A percentile compares a stretch with the other conserved stretches of the same genome.
Conservation (phyloP, 352 stramenopile genomes). For the Globisporangium paddicum region DNA sequence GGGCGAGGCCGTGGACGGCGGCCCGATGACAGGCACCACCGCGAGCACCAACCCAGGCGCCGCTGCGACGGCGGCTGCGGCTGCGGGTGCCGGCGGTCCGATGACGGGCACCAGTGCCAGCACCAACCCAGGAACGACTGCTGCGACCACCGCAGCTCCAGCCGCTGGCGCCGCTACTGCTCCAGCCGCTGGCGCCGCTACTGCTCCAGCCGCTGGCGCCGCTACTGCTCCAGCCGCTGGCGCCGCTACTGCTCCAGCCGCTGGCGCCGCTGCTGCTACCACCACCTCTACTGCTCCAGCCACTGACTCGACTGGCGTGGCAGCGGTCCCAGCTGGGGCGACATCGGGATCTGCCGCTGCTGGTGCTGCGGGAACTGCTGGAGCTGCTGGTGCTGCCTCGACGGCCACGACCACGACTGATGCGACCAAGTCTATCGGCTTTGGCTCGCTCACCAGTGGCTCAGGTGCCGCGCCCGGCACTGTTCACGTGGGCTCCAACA, state of each 20-base stretch:
- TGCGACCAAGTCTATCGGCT: slow-evolving; percentile 11
- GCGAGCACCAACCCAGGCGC: slow-evolving; percentile 10
- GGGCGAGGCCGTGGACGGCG: slow-evolving; percentile 21
- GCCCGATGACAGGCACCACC: slow-evolving; percentile 9
- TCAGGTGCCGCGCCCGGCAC: slow-evolving; percentile 7
- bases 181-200: not conserved
- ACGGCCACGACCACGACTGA: not conserved
- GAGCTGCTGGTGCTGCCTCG: too few species aligned
- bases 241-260: not conserved
- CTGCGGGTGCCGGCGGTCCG: not conserved
- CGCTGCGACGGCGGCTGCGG: not conserved
- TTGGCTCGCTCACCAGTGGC: slow-evolving; percentile 6
- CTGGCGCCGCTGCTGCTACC: not conserved
- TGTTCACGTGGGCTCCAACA: slow-evolving; percentile 9
- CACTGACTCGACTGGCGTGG: not conserved
- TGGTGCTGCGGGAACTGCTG: not conserved
- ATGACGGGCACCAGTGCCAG: not conserved
- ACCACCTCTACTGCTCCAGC: not conserved
- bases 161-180: too few species aligned
- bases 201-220: not conserved
- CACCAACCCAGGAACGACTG: not conserved
- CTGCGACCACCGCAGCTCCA: slow-evolving; percentile 2
- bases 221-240: not conserved
- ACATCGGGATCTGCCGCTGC: not conserved
- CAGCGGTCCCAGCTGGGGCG: not conserved